Conservation (phyloP, 2,329 filamentous ascomycete species). For the Scedosporium boydii region DNA sequence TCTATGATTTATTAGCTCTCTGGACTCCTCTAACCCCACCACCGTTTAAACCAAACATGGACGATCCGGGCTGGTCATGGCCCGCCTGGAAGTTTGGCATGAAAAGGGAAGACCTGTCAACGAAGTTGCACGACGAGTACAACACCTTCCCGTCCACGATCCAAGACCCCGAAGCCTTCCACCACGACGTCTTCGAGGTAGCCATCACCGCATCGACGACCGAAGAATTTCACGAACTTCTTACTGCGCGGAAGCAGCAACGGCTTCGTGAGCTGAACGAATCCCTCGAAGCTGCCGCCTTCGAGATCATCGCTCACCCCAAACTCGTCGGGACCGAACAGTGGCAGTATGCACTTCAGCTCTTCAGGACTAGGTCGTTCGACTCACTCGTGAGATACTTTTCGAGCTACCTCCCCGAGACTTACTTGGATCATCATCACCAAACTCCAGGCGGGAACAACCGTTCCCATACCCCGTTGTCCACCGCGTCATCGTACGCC, state of each 20-base stretch:
- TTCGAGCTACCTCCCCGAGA: conserved; percentile 45
- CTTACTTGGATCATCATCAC: conserved; percentile 20
- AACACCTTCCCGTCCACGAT: conserved; percentile 47
- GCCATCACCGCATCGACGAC: conserved; percentile 38
- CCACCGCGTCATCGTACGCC: conserved; percentile 26
- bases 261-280: conserved; percentile 46
- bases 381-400: conserved; percentile 53
- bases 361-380: conserved; percentile 49
- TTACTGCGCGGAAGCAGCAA: conserved; percentile 43
- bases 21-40: conserved; percentile 14
- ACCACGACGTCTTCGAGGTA: conserved; percentile 52
- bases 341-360: conserved; percentile 48
- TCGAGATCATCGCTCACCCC: conserved; percentile 52
- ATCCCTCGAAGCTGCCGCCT: conserved; percentile 45
- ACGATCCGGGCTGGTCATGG: conserved; percentile 44
- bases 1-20: conserved; percentile 7
- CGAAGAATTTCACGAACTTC: conserved; percentile 44
- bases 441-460: not conserved
- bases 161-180: conserved; percentile 51
- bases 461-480: conserved; percentile 15
- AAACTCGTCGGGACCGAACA: conserved; percentile 47
- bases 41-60: conserved; percentile 29
- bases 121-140: conserved; percentile 48
- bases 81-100: conserved; percentile 55
- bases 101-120: conserved; percentile 49